phyloP scores from a whole-genome alignment of 192 early-diverging fungal genomes.

The Anaeromyces robustus region DNA sequence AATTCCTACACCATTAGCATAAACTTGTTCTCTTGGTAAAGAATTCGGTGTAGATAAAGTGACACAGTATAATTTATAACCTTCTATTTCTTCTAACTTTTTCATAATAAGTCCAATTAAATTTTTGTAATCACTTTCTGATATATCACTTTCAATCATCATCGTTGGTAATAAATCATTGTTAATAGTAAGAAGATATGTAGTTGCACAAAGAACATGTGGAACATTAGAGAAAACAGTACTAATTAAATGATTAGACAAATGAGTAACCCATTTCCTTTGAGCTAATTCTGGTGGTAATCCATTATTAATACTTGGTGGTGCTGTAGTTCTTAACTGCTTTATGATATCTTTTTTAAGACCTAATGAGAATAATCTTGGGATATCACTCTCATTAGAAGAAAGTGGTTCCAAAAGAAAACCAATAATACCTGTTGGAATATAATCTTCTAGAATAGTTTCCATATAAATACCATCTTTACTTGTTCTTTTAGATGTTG shows the following conservation, averaged over 20 bases:
- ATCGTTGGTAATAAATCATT: neutral
- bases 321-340: neutral
- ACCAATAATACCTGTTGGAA: conserved; percentile 64
- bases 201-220: neutral
- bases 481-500: neutral
- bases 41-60: neutral
- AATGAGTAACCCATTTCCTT: neutral
- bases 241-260: neutral
- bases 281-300: neutral
- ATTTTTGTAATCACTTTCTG: neutral
- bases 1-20: neutral
- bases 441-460: conserved; percentile 21
- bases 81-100: neutral
- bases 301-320: neutral
- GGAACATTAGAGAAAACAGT: neutral
- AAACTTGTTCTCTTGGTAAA: neutral
- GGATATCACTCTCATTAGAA: neutral
- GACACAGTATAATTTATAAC: neutral
- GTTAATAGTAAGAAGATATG: neutral
- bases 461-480: conserved; percentile 6
- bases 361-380: neutral
- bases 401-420: neutral
- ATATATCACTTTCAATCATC: neutral
- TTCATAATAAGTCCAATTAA: neutral
- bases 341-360: neutral